These are phyloP conservation scores for Neckera pumila DNA, from an alignment of 225 moss, liverwort and hornwort species.

Conservation along the genomic window DNA sequence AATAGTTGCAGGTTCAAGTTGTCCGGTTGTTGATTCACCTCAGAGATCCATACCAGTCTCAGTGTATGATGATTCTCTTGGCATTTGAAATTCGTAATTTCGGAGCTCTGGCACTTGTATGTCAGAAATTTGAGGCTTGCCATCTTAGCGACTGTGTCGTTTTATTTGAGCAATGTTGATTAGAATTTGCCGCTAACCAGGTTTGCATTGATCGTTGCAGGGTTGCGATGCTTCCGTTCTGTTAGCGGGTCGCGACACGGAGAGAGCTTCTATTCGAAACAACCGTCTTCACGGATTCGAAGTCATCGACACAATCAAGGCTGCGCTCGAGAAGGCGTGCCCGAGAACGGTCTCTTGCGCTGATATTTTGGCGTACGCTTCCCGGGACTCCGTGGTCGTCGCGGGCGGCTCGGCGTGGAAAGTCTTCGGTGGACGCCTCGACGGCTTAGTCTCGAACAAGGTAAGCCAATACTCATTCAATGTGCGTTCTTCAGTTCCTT, in stretches of 20 bases:
- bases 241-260: slow-evolving; percentile 2
- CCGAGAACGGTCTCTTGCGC: slow-evolving; percentile 33
- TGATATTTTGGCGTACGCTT: slow-evolving; percentile 43
- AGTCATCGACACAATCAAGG: slow-evolving; percentile 27
- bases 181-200: background rate
- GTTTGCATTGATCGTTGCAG: background rate
- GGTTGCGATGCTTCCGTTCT: slow-evolving; percentile 46
- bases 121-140: background rate
- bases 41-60: background rate
- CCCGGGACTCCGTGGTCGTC: slow-evolving; percentile 14
- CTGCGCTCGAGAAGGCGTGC: slow-evolving; percentile 15
- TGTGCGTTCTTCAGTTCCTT: background rate
- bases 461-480: background rate
- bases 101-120: background rate
- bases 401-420: slow-evolving; percentile 9
- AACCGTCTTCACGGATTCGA: slow-evolving; percentile 24
- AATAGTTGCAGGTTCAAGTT: background rate
- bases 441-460: slow-evolving; percentile 16
- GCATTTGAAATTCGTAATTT: background rate
- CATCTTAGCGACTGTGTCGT: background rate
- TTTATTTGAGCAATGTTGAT: background rate
- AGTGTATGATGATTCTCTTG: background rate
- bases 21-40: background rate
- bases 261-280: slow-evolving; percentile 8
- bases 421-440: slow-evolving; percentile 20